Percentiles rank a stretch among this genome's conserved stretches.
phyloP scores from a whole-genome alignment of 2,329 filamentous ascomycete genomes.

The Nakataea oryzae region DNA sequence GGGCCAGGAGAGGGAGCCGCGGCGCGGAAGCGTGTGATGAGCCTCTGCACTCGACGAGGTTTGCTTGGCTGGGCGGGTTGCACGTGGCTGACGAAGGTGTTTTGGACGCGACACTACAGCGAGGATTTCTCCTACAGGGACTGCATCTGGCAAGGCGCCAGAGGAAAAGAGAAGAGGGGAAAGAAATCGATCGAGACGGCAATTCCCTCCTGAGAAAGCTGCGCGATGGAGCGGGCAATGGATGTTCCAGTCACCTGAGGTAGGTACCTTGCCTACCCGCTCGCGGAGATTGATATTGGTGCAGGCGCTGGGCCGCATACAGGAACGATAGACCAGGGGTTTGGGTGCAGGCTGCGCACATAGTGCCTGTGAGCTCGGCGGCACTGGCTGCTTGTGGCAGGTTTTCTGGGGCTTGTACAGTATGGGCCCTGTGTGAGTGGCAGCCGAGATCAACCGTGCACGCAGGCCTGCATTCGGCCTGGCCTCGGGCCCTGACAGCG shows the following conservation, averaged over 20 bases:
- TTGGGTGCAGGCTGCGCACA: too few relatives aligned
- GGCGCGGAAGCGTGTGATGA: not conserved
- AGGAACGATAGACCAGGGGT: too few relatives aligned
- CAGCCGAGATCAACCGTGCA: not conserved
- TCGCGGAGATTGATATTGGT: not conserved
- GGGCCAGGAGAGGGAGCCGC: not conserved
- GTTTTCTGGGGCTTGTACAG: not conserved
- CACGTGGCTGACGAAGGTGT: not conserved
- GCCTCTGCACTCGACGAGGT: not conserved
- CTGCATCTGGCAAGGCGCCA: not conserved
- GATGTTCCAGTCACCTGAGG: too few relatives aligned
- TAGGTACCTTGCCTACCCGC: not conserved
- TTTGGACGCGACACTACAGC: not conserved
- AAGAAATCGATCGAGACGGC: not conserved
- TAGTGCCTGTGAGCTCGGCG: not conserved
- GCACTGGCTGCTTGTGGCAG: not conserved
- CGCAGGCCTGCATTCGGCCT: not conserved
- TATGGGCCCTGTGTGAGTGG: not conserved
- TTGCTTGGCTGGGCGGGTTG: not conserved
- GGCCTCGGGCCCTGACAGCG: not conserved
- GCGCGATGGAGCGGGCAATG: not conserved
- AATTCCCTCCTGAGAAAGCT: not conserved
- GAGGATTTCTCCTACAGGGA: too few relatives aligned
- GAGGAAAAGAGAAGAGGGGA: not conserved
- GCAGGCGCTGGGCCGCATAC: not conserved